Evolutionary conservation across 2,329 filamentous ascomycete species (phyloP), one percentile per base, ranked within the genome.

Genomic region (Aspergillus floridensis): DNA sequence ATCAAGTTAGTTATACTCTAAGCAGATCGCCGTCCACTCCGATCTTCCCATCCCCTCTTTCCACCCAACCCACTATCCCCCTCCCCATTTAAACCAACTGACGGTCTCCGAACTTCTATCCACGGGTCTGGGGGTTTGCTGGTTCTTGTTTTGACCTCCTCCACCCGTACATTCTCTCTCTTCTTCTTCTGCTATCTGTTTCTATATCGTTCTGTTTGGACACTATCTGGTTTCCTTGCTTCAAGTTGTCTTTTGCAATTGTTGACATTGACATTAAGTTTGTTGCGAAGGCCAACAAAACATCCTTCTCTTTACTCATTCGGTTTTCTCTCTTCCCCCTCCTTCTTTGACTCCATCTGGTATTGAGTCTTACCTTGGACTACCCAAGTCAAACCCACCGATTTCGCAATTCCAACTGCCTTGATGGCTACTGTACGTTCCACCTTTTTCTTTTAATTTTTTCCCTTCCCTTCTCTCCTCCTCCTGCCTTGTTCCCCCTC

Each of bases 351-450:
- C 48, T 26, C 48, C 22, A 7, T 56, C 55, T 53, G 54, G 53
- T 56, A 47, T 48, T 48, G 59, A 49, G 35, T 48, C 49, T 41
- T 29, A 29, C 26, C 26, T 8, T 29, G 26, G 2, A 22, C 51
- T 61, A 16, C 54, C 44, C 47, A 5, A 5, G 11, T 35, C 12
- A 16, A 16, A 24, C 53, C 22, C 41, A 48, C 46, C 16, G 6
- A 44, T 53, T 62, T 59, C 31, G 31, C 46, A 56, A 31, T 31
- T 38, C 41, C 14, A 31, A 44, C 31, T 26, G 47, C 55, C 44
- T 56, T 74, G 72, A 71, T 72, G 69, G 60, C 68, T 59, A 50
- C 64, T 64, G 71, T 73, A 72, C 62, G 70, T 71, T 58, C 60
- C 58, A 64, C 62, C 38, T 59, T 49, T 53, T 50, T 54, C 49